Base-by-base conservation (phyloP, 352 stramenopile species). In the Phytopythium litorale region DNA sequence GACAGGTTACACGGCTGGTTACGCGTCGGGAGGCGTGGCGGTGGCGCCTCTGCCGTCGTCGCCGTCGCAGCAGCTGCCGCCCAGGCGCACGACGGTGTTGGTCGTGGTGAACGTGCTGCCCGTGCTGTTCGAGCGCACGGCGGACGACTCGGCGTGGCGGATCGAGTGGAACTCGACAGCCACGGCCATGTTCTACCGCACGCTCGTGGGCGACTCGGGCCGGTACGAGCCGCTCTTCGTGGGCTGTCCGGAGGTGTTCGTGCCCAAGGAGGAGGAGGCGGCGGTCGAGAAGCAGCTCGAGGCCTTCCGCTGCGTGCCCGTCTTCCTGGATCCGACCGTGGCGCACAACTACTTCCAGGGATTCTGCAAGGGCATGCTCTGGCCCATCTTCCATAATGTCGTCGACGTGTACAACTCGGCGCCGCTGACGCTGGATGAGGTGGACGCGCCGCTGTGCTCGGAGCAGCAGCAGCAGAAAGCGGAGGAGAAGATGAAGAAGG, bases 341-440 rank as follows among this genome's bases (percentile, higher is more conserved):
- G 83, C 82, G 25, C 80, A 94, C 56, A 78, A 75, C 25, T 94
- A 94, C 72, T 96, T 94, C 69, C 79, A 97, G 71, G 91, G 89
- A 21, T 99, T 98, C 68, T 99, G 96, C 78, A 98, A 99, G 71
- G 93, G 95, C 51, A 86, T 98, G n/a, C 84, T 99, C 18, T 99
- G 96, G 97, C 96, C 96, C 1, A 84, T 98, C 33, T 94, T 99
- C 65, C 97, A 99, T 76, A 98, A 99, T 71, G 90, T 98, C 7
- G 88, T 98, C 37, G 97, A 98, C 61, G 94, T 99, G 1, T 99
- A 99, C 72, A 92, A 91, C 61, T 87, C 80, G 43, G 82, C 84
- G 21, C 69, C 88, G 65, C 72, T 92, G 23, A 66, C 74, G 40
- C 68, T 92, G 18, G 84, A 92, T 61, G 71, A 78, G 21, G 71